Conservation (phyloP, 2,329 filamentous ascomycete genomes). For the Alternaria viburni region DNA sequence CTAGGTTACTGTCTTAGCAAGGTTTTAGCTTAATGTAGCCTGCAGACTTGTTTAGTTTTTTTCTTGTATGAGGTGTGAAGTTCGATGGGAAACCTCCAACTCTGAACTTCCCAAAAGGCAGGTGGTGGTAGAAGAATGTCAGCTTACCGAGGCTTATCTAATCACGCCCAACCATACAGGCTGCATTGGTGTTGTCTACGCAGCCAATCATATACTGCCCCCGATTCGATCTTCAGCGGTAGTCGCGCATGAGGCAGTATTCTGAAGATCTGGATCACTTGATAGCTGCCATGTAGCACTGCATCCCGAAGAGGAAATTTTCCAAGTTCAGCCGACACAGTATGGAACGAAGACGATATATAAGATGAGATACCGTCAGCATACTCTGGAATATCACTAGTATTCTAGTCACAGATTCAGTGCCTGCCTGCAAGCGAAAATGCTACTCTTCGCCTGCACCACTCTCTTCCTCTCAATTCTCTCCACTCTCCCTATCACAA, state of each 20-base stretch:
- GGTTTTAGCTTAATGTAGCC: no score
- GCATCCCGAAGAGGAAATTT: background rate
- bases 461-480: background rate
- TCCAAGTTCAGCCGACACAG: background rate
- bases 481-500: background rate
- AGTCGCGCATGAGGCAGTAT: background rate
- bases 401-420: background rate
- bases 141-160: background rate
- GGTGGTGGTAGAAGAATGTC: background rate
- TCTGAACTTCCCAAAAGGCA: background rate
- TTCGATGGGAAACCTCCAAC: no score
- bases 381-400: background rate
- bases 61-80: no score
- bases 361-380: background rate
- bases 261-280: background rate
- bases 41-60: no score
- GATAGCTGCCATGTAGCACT: background rate
- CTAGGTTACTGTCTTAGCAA: no score
- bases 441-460: background rate
- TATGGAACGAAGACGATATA: background rate
- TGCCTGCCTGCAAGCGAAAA: background rate
- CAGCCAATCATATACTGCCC: background rate
- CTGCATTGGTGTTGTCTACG: background rate
- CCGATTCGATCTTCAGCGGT: background rate
- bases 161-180: background rate